Percentiles rank a stretch among this genome's conserved stretches.
Evolutionary conservation across 140 eudicot genomes (phyloP).

Genomic region (Ambrosia hybrid): DNA sequence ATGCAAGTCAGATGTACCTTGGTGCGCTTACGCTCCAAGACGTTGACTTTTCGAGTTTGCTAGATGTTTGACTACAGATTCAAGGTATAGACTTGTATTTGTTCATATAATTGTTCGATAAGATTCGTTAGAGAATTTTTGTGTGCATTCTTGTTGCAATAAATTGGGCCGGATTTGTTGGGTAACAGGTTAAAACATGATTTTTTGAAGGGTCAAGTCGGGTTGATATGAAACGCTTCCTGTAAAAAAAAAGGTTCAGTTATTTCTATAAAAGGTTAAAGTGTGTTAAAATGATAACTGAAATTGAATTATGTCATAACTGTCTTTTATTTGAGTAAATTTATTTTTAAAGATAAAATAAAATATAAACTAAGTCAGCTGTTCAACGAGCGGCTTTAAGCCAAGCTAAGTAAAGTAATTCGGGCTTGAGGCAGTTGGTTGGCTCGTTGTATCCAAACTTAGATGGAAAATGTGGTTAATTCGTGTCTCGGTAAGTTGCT

Average conservation of each 20-base stretch:
- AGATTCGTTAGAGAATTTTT: conserved; percentile 1
- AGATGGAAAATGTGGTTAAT: no score
- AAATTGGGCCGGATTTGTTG: background rate
- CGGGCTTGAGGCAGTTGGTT: no score
- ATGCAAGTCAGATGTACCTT: conserved; percentile 56
- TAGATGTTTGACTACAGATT: conserved; percentile 33
- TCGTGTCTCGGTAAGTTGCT: no score
- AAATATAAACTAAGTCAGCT: no score
- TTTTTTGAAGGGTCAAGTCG: background rate
- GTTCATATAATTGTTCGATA: background rate
- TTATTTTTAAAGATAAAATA: no score
- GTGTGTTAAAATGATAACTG: background rate
- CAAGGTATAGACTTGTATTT: conserved; percentile 16
- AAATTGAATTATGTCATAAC: background rate
- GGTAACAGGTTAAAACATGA: background rate
- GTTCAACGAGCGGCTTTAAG: no score
- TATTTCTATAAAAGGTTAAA: no score
- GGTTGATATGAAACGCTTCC: background rate
- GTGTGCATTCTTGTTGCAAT: background rate
- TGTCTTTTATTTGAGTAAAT: background rate
- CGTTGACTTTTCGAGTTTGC: conserved; percentile 62
- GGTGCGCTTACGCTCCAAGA: conserved; percentile 77
- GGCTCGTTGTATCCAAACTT: no score
- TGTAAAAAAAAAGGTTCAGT: background rate
- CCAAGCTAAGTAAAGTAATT: no score